A percentile compares a stretch with the other conserved stretches of the same genome.
phyloP scores from a whole-genome alignment of 345 rosid genomes.

The Geranium brycei region DNA sequence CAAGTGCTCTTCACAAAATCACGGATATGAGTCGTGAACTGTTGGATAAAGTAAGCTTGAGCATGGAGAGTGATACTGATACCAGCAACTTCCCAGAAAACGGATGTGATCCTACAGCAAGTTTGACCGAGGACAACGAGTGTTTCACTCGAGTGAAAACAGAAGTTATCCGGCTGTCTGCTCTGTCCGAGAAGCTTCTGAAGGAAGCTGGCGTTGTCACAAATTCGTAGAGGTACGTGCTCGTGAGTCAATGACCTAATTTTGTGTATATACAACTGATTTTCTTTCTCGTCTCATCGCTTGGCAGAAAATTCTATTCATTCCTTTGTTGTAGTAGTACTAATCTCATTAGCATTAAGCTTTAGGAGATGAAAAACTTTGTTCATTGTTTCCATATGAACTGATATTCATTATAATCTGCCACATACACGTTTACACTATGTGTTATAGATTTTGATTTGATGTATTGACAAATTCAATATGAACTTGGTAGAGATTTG shows the following conservation, averaged over 20 bases:
- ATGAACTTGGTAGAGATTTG: no score
- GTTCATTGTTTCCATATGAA: not conserved
- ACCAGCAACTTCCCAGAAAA: constrained; percentile 6
- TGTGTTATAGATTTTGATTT: no score
- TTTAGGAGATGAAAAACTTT: not conserved
- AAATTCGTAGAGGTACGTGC: constrained; percentile 8
- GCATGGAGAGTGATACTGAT: constrained; percentile 21
- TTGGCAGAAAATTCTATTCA: not conserved
- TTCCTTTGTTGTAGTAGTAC: constrained; percentile 6
- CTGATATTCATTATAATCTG: no score
- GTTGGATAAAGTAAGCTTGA: constrained; percentile 33
- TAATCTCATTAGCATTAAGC: no score
- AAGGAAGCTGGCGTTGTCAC: constrained; percentile 46
- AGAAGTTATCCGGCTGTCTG: constrained; percentile 42
- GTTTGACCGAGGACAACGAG: constrained; percentile 19
- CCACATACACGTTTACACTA: no score
- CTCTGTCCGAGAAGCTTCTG: constrained; percentile 52
- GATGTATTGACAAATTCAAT: no score
- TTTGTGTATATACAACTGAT: constrained; percentile 9
- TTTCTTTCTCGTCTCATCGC: not conserved
- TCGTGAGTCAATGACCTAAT: constrained; percentile 12
- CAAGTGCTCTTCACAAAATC: constrained; percentile 49
- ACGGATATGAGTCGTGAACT: constrained; percentile 61
- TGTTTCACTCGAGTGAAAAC: constrained; percentile 35
- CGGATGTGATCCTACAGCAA: constrained; percentile 6